Base-by-base conservation (phyloP, 257 asterid species). In the Dorcoceras hygrometricum region DNA sequence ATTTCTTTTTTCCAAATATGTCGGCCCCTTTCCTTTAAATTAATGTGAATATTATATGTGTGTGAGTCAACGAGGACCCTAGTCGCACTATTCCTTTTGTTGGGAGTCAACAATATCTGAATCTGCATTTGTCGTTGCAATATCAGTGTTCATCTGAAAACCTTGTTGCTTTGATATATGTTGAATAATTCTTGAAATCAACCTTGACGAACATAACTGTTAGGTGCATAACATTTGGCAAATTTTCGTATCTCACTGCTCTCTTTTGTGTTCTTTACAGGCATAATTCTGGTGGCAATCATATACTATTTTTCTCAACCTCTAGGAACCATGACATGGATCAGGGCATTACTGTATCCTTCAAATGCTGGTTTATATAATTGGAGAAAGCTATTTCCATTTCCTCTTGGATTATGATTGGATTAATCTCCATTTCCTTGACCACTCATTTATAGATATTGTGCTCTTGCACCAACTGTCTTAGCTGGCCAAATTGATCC, bases 401-500 rank as follows among this genome's bases (percentile, higher is more conserved):
- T 46, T 83, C 81, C 78, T 14, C 3, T 39, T 39, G n/a, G n/a
- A 14, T 39, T 39, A 39, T 12, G 19, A 14, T 12, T 23, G 51
- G 12, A 70, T 65, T 14, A 63, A 20, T 23, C 23, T 67, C 62
- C 73, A 57, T 80, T 34, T 83, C 81, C 78, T 76, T 25, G 79
- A 68, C 74, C 46, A 50, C 73, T 32, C 75, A 64, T 76, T 76
- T 29, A 53, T 69, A 90, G 99, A 76, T 93, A 84, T 34, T 93
- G 99, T 79, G 97, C 81, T 56, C 22, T 90, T 60, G 95, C 99
- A 2, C 97, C 99, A n/a, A 86, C 96, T 12, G 27, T 93, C 28
- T 83, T 90, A 78, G 95, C 95, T 71, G 99, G 99, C 59, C 89
- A 76, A 79, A 82, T 93, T 62, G 95, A 93, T 78, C 97, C 99